Percentiles rank a stretch among this genome's conserved stretches.
phyloP scores from a whole-genome alignment of 2,329 filamentous ascomycete genomes.

The Colletotrichum coccodes region DNA sequence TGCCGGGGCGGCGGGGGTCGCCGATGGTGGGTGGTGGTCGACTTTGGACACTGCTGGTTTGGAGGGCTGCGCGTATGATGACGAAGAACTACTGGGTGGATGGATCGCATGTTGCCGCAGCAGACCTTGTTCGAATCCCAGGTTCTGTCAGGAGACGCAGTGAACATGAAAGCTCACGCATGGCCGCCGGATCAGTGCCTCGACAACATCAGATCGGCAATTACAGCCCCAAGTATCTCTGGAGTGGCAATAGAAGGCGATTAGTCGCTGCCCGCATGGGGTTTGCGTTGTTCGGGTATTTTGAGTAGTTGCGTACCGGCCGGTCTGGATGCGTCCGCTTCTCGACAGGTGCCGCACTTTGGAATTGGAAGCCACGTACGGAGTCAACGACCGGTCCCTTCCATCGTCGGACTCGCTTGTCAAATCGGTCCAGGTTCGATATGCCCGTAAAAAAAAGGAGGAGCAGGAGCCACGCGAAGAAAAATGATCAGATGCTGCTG shows the following conservation, averaged over 20 bases:
- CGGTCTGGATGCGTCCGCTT: slow-evolving; percentile 6
- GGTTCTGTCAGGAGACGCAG: background rate
- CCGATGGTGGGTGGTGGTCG: slow-evolving; percentile 11
- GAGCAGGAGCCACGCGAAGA: background rate
- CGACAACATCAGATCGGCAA: background rate
- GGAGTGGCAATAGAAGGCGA: background rate
- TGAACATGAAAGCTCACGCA: background rate
- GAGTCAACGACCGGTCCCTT: background rate
- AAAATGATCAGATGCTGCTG: slow-evolving; percentile 34
- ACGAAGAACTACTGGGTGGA: background rate
- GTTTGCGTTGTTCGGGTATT: background rate
- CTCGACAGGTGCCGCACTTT: background rate
- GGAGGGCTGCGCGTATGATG: slow-evolving; percentile 16
- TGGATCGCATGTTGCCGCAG: background rate
- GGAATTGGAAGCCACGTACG: background rate
- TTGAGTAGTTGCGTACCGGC: slow-evolving; percentile 8
- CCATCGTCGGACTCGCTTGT: background rate
- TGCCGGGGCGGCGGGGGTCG: slow-evolving; percentile 25
- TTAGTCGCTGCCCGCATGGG: slow-evolving; percentile 2
- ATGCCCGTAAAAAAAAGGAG: background rate
- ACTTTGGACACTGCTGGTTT: background rate
- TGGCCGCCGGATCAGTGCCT: background rate
- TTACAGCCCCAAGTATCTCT: background rate
- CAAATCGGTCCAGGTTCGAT: background rate
- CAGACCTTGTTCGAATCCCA: slow-evolving; percentile 13